Percentiles rank a stretch among this genome's conserved stretches.
These are phyloP conservation scores for Tetrastigma voinierianum DNA, from an alignment of 164 flowering plant genomes.

Conservation along the genomic window DNA sequence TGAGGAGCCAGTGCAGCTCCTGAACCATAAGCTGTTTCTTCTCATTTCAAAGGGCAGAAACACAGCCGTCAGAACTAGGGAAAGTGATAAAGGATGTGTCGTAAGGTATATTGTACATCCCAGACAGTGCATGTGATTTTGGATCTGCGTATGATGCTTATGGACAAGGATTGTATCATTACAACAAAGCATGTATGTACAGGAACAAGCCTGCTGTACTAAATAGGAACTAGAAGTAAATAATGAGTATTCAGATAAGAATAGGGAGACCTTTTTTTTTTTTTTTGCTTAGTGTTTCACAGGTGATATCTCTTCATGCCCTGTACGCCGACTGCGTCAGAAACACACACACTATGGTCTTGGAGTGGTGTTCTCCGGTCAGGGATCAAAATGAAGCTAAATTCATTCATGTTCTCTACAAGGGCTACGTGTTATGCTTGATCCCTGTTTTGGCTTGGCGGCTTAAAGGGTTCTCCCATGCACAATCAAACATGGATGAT, in stretches of 20 bases:
- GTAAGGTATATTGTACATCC: no score
- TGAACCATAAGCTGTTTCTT: constrained; percentile 21
- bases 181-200: constrained; percentile 17
- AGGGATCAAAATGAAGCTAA: not conserved
- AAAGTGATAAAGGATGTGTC: no score
- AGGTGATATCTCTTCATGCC: not conserved
- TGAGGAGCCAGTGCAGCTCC: constrained; percentile 42
- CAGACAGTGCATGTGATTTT: constrained; percentile 17
- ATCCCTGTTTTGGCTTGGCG: no score
- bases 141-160: constrained; percentile 25
- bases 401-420: not conserved
- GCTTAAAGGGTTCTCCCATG: no score
- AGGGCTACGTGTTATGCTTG: not conserved
- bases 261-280: not conserved
- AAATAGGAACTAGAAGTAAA: constrained; percentile 9
- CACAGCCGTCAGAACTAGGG: constrained; percentile 3
- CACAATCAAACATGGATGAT: no score
- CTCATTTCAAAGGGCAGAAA: constrained; percentile 11
- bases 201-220: constrained; percentile 20
- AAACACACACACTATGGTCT: constrained; percentile 9
- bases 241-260: constrained; percentile 11
- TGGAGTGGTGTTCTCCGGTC: constrained; percentile 11
- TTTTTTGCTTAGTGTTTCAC: constrained; percentile 11
- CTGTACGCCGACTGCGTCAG: not conserved
- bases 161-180: constrained; percentile 9